Conservation (phyloP, 148 eudicot genomes). For the Vaccinium corymbosum region DNA sequence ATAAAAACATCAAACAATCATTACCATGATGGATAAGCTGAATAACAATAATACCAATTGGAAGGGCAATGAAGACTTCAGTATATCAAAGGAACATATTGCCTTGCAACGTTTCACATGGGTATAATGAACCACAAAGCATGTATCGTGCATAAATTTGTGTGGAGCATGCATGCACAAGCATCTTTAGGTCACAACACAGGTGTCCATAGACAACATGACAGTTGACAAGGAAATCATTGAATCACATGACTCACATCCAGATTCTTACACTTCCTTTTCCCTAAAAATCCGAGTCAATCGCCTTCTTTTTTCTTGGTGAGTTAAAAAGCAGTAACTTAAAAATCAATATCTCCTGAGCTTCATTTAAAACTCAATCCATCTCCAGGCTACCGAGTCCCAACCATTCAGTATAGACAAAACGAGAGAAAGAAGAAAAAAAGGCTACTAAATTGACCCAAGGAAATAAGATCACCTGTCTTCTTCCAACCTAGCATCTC, state of each 20-base stretch:
- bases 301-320: not conserved
- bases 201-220: not conserved
- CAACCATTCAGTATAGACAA: not conserved
- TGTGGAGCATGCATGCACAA: not conserved
- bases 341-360: slow-evolving; percentile 4
- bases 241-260: not conserved
- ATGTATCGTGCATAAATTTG: not conserved
- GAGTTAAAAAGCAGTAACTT: not conserved
- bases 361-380: slow-evolving; percentile 3
- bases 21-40: not conserved
- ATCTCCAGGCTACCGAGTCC: not conserved
- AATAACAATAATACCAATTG: not conserved
- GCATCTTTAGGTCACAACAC: slow-evolving; percentile 5
- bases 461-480: slow-evolving; percentile 53
- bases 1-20: slow-evolving; percentile 10
- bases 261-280: not conserved
- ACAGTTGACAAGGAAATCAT: not conserved
- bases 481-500: slow-evolving; percentile 76
- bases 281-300: not conserved
- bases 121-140: not conserved
- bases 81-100: not conserved
- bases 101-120: not conserved
- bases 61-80: slow-evolving; percentile 9
- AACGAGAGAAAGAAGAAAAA: not conserved
- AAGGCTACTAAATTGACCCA: not conserved